Evolutionary conservation across 2,329 filamentous ascomycete species (phyloP).

Genomic region (Tolypocladium inflatum): DNA sequence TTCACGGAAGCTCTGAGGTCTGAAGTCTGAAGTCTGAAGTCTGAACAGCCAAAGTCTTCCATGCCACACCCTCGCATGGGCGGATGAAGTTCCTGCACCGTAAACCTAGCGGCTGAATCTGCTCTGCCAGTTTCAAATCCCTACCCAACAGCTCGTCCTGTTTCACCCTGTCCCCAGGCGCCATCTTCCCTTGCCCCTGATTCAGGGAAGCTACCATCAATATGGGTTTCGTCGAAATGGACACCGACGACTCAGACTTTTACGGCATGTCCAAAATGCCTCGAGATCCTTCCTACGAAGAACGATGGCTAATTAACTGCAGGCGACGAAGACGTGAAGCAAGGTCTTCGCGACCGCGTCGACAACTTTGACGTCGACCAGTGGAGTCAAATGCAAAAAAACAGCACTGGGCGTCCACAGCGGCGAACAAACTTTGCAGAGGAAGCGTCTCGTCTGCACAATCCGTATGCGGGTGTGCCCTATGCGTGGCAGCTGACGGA

Average conservation of each 20-base stretch:
- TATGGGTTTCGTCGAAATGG: slow-evolving; percentile 18
- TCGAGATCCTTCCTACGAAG: not conserved
- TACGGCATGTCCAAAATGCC: slow-evolving; percentile 31
- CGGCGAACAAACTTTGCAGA: slow-evolving; percentile 8
- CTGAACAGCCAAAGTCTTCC: not conserved
- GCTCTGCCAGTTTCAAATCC: not conserved
- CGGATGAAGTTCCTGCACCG: not conserved
- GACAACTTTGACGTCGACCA: slow-evolving; percentile 36
- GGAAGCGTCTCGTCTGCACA: slow-evolving; percentile 34
- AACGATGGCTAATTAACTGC: not conserved
- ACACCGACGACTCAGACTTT: slow-evolving; percentile 44
- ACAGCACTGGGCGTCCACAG: slow-evolving; percentile 16
- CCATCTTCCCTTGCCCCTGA: not conserved
- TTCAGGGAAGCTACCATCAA: not conserved
- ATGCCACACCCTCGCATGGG: not conserved
- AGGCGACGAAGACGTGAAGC: slow-evolving; percentile 46
- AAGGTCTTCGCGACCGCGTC: slow-evolving; percentile 38
- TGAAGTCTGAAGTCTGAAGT: too few species aligned
- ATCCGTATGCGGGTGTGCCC: slow-evolving; percentile 45
- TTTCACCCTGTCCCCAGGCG: too few species aligned
- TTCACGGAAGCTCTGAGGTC: not conserved
- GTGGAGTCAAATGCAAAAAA: slow-evolving; percentile 28
- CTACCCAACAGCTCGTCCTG: not conserved
- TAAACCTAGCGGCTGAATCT: not conserved
- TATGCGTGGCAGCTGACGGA: slow-evolving; percentile 57